Conservation (phyloP, 345 rosid species). For the Excoecaria agallocha region DNA sequence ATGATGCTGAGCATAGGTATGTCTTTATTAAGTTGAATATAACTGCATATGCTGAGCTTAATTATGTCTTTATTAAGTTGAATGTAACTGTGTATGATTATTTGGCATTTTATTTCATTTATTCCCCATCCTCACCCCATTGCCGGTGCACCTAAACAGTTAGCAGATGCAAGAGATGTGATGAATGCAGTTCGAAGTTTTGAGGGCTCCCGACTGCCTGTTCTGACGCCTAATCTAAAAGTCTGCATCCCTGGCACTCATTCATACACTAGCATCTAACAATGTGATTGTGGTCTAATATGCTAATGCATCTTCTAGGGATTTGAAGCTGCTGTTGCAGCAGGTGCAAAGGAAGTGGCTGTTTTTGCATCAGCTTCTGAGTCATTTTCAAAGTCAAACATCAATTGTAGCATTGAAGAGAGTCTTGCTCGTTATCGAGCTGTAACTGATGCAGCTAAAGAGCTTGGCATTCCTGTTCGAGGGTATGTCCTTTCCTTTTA, state of each 20-base stretch:
- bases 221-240: slow-evolving; percentile 62
- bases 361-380: slow-evolving; percentile 81
- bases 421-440: slow-evolving; percentile 64
- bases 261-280: too few relatives aligned
- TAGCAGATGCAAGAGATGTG: slow-evolving; percentile 72
- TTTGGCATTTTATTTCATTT: neutral
- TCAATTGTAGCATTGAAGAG: slow-evolving; percentile 70
- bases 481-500: slow-evolving; percentile 40
- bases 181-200: slow-evolving; percentile 46
- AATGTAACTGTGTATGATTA: neutral
- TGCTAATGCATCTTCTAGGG: slow-evolving; percentile 40
- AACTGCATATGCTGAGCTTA: too few relatives aligned
- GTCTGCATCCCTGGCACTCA: slow-evolving; percentile 21
- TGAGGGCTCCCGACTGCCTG: slow-evolving; percentile 58
- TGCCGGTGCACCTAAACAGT: slow-evolving; percentile 23
- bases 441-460: slow-evolving; percentile 52
- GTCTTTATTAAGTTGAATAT: neutral
- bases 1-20: neutral
- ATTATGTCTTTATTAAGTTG: too few relatives aligned
- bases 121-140: neutral
- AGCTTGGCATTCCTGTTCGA: slow-evolving; percentile 59
- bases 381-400: slow-evolving; percentile 70
- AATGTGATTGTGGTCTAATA: too few relatives aligned
- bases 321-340: slow-evolving; percentile 69
- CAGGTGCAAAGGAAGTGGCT: slow-evolving; percentile 75